phyloP scores from a whole-genome alignment of 169 alveolate genomes.

The Neospora caninum region DNA sequence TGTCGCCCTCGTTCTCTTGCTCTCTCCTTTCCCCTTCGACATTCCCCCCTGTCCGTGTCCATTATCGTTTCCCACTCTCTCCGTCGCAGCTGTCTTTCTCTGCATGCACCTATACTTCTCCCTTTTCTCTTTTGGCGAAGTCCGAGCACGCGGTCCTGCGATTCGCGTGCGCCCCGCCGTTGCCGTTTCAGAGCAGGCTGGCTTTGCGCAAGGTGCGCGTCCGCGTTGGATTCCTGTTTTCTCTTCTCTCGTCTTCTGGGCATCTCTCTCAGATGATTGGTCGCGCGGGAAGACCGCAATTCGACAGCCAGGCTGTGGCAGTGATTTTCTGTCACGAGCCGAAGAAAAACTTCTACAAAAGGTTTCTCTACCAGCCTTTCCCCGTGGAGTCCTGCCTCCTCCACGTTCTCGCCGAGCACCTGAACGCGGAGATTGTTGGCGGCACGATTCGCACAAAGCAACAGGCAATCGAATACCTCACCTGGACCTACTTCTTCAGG shows the following conservation, averaged over 20 bases:
- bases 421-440: slow-evolving; percentile 98
- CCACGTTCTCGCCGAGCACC: slow-evolving; percentile 91
- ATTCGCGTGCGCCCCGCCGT: neutral
- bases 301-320: slow-evolving; percentile 96
- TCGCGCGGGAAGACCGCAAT: slow-evolving; percentile 99
- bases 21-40: too few relatives aligned
- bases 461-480: slow-evolving; percentile 84
- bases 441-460: slow-evolving; percentile 88
- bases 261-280: slow-evolving; percentile 93
- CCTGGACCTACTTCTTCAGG: slow-evolving; percentile 88
- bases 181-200: neutral
- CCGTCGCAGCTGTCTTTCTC: too few relatives aligned
- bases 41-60: too few relatives aligned
- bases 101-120: too few relatives aligned
- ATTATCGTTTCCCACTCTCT: too few relatives aligned
- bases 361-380: slow-evolving; percentile 98
- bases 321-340: slow-evolving; percentile 95
- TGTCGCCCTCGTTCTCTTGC: too few relatives aligned
- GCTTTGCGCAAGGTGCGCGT: slow-evolving; percentile 73
- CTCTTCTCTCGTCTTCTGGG: slow-evolving; percentile 76
- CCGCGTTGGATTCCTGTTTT: slow-evolving; percentile 66
- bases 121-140: neutral
- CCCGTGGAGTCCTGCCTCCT: slow-evolving; percentile 97
- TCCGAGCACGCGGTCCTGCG: neutral
- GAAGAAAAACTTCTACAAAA: slow-evolving; percentile 95